Base-by-base conservation (phyloP, 108 stramenopile species). In the Thalassiosira profunda region DNA sequence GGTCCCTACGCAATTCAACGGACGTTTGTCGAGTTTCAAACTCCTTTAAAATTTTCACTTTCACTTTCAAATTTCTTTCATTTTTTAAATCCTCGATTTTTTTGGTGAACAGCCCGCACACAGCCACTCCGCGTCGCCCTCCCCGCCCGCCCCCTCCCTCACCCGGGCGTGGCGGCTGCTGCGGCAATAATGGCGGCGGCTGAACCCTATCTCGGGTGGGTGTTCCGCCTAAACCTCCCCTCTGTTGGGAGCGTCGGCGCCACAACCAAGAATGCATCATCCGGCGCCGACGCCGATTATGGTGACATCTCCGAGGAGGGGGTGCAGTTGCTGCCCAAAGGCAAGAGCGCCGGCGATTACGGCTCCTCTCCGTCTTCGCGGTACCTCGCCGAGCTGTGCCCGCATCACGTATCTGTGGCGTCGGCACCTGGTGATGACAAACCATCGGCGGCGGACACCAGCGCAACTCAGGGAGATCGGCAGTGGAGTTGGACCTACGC, bases 401-500 rank as follows among this genome's bases (percentile, higher is more conserved):
- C 76, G 15, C 63, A 65, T 21, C 63, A 69, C 36, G 76, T 56
- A 5, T 65, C 68, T 8, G 69, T 78, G 21, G 21, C n/a, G n/a
- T n/a, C 51, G 10, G 28, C 45, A 2, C 25, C 29, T 31, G 47
- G 4, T 12, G 14, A 33, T 24, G 18, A 18, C 44, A 29, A 29
- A 18, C 15, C 60, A 38, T 15, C n/a, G 30, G 37, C 43, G 18
- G 35, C 43, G 30, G 23, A 3, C 47, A 34, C 12, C 34, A 37
- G 42, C 44, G 20, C 33, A 62, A 6, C 33, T 12, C 7, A 55
- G 30, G 2, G 31, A 18, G n/a, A 31, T 30, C 40, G 12, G 24
- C 70, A 70, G 5, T 78, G 68, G 76, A 78, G 69, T 58, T 78
- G 76, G 76, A 70, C 76, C 0, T 78, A 49, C 35, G 70, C 76